Base-by-base conservation (phyloP, 495 filamentous ascomycete species). In the Penicillium samsonianum region DNA sequence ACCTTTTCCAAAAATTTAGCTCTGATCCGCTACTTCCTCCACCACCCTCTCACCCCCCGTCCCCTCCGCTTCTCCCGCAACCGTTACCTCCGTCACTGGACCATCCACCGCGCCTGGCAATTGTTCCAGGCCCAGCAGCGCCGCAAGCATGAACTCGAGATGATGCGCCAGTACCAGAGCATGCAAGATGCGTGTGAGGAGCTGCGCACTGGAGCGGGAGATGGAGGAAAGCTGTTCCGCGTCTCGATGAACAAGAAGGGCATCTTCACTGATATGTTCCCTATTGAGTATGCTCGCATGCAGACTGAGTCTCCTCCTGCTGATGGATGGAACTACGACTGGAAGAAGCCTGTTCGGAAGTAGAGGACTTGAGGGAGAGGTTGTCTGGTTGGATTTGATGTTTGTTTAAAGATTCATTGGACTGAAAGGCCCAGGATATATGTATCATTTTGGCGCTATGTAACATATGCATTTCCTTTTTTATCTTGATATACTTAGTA, bases 61-160 rank as follows among this genome's bases (percentile, higher is more conserved):
- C 91, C 92, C 3, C 82, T 97, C 60, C 84, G 90, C 59, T 88
- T 96, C 81, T 90, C 84, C 25, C 90, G 92, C 60, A 89, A 88
- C 77, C 88, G 94, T 53, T 82, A 84, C 76, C 87, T 98, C 62
- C 89, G 94, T 23, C 94, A 99, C 79, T 99, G 95, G 94, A 96
- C 94, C 50, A 98, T 99, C 78, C 92, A 98, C 77, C 91, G 94
- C 62, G 94, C 92, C 20, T 97, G 91, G 88, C 78, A 88, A 57
- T 72, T 96, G 42, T 85, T 84, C 75, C 83, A 84, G 63, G 78
- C 83, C 52, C 77, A 87, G 63, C 79, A 84, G 71, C 84, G 85
- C 47, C 77, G 78, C 35, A 71, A 70, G 43, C 79, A 84, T 45
- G 80, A 87, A 65, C 71, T 76, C 31, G 85, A 85, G 64, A 78